phyloP scores from a whole-genome alignment of 257 asterid species.

The Eustoma russellianum region DNA sequence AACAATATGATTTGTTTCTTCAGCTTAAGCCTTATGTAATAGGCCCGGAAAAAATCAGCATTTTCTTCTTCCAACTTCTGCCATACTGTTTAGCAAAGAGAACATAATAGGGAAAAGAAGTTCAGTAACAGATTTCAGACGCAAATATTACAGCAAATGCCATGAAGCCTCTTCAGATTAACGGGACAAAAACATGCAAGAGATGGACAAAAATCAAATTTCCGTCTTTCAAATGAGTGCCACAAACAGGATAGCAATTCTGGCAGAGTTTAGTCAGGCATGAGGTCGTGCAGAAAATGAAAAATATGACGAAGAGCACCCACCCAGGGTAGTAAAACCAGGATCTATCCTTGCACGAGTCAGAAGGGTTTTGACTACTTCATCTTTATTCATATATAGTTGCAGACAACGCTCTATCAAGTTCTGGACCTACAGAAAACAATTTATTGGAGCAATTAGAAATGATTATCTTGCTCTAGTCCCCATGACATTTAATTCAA shows the following conservation, averaged over 20 bases:
- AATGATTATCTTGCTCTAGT: background rate
- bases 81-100: slow-evolving; percentile 50
- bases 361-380: slow-evolving; percentile 85
- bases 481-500: background rate
- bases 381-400: slow-evolving; percentile 85
- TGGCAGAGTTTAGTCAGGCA: no score
- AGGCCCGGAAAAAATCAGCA: slow-evolving; percentile 82
- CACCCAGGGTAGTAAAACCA: slow-evolving; percentile 94
- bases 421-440: slow-evolving; percentile 73
- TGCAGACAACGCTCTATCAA: slow-evolving; percentile 90
- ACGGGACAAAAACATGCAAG: no score
- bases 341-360: slow-evolving; percentile 97
- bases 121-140: background rate
- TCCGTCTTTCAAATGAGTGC: no score
- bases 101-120: background rate
- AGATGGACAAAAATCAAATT: no score
- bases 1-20: slow-evolving; percentile 87
- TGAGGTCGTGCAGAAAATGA: background rate
- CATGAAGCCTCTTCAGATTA: no score
- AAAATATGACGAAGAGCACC: slow-evolving; percentile 9
- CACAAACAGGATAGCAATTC: slow-evolving; percentile 1
- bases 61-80: slow-evolving; percentile 97
- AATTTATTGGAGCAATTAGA: slow-evolving; percentile 5
- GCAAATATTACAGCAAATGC: background rate
- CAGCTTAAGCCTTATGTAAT: slow-evolving; percentile 87